These are phyloP conservation scores for Colletotrichum falcatum DNA, from an alignment of 2,329 filamentous ascomycete genomes.

Conservation along the genomic window DNA sequence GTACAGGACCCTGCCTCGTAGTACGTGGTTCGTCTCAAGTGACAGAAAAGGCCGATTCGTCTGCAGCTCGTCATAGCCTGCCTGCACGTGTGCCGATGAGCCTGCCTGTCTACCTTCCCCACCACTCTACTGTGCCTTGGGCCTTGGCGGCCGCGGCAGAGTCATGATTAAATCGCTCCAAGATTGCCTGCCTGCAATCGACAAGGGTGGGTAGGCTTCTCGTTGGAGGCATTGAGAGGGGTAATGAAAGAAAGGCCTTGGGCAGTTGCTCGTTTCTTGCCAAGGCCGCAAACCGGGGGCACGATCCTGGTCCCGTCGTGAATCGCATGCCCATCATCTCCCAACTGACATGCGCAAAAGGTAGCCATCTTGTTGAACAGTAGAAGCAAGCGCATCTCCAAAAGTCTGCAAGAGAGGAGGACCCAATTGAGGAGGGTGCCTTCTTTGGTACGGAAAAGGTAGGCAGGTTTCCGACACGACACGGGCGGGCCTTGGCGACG, in stretches of 20 bases:
- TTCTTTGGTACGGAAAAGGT: not conserved
- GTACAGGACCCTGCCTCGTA: too few relatives aligned
- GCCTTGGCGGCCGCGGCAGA: slow-evolving; percentile 21
- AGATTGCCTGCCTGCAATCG: slow-evolving; percentile 20
- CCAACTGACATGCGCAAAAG: not conserved
- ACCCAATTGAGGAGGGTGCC: not conserved
- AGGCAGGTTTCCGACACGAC: not conserved
- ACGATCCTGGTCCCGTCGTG: not conserved
- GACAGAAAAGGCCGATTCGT: slow-evolving; percentile 14
- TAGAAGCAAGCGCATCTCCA: not conserved
- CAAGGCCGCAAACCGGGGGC: not conserved
- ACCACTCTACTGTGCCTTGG: slow-evolving; percentile 5
- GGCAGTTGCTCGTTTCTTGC: not conserved
- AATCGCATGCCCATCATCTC: not conserved
- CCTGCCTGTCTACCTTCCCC: not conserved
- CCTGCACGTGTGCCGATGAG: slow-evolving; percentile 4
- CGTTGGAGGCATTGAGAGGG: not conserved
- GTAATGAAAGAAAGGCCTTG: not conserved
- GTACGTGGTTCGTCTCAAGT: slow-evolving; percentile 35
- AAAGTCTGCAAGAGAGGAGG: not conserved
- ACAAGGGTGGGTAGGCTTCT: slow-evolving; percentile 12
- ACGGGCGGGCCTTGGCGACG: slow-evolving; percentile 15
- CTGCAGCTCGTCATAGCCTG: not conserved
- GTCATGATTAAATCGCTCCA: slow-evolving; percentile 14
- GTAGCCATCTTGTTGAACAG: not conserved